Evolutionary conservation across 1,284 basidiomycete species (phyloP).

Genomic region (Puccinia horiana): DNA sequence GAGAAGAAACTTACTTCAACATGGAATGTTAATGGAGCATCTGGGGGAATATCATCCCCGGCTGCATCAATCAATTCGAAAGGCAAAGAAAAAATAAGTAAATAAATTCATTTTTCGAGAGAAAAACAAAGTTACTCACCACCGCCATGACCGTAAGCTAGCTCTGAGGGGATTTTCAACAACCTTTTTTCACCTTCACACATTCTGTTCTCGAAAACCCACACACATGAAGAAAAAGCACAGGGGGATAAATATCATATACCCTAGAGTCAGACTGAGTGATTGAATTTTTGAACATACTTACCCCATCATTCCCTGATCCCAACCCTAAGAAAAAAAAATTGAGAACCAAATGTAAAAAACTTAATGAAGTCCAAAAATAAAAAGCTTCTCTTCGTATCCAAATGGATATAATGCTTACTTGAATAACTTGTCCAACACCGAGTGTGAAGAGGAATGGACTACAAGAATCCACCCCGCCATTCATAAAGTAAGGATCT

Average conservation of each 20-base stretch:
- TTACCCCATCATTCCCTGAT: slow-evolving; percentile 31
- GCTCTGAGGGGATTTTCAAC: slow-evolving; percentile 30
- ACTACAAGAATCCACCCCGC: neutral
- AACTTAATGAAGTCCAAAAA: neutral
- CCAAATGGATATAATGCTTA: neutral
- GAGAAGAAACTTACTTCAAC: slow-evolving; percentile 35
- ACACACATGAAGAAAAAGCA: neutral
- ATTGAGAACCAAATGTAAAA: neutral
- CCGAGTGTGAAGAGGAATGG: slow-evolving; percentile 41
- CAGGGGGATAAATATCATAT: no score
- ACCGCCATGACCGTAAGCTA: slow-evolving; percentile 38
- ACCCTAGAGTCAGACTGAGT: neutral
- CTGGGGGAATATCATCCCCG: slow-evolving; percentile 37
- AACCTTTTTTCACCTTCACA: slow-evolving; percentile 40
- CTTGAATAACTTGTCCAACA: slow-evolving; percentile 39
- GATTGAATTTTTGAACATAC: neutral
- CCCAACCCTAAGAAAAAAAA: slow-evolving; percentile 36
- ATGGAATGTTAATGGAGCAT: slow-evolving; percentile 33
- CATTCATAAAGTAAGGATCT: no score
- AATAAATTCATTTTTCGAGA: neutral
- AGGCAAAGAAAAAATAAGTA: neutral
- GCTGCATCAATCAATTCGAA: slow-evolving; percentile 36
- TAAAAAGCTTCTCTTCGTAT: neutral
- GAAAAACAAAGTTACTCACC: slow-evolving; percentile 11
- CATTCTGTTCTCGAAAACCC: slow-evolving; percentile 16